Conservation (phyloP, 768 basidiomycete species). For the Termitomyces sp. region DNA sequence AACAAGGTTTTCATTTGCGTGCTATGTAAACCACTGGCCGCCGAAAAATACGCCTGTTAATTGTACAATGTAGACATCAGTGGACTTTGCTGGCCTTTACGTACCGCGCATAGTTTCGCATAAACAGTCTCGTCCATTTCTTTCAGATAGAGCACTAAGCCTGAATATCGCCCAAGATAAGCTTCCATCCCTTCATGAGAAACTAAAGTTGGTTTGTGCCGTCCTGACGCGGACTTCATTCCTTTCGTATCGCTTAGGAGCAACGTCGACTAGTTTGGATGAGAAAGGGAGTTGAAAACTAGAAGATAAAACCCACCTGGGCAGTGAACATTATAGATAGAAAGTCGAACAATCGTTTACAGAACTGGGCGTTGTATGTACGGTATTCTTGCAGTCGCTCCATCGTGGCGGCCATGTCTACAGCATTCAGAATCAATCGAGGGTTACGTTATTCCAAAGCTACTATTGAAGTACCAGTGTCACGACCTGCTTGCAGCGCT, state of each 20-base stretch:
- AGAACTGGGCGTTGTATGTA: conserved; percentile 88
- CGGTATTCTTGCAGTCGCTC: conserved; percentile 88
- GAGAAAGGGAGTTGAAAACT: not conserved
- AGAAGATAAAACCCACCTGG: conserved; percentile 47
- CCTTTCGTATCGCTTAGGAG: conserved; percentile 63
- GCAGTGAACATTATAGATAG: conserved; percentile 88
- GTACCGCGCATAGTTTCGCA: conserved; percentile 83
- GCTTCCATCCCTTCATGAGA: conserved; percentile 74
- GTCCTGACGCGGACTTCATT: conserved; percentile 34
- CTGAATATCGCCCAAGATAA: conserved; percentile 84
- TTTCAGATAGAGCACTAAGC: conserved; percentile 86
- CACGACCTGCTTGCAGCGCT: conserved; percentile 83
- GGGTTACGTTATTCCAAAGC: conserved; percentile 8
- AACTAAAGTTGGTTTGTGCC: conserved; percentile 42
- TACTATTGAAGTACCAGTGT: conserved; percentile 55
- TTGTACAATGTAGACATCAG: conserved; percentile 1
- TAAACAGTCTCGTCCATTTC: conserved; percentile 94
- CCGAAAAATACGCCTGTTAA: conserved; percentile 85
- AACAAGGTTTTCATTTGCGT: conserved; percentile 77
- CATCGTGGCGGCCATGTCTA: conserved; percentile 97
- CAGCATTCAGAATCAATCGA: not conserved
- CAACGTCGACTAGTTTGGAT: conserved; percentile 49
- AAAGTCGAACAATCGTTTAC: conserved; percentile 87
- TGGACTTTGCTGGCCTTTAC: conserved; percentile 20
- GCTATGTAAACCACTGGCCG: conserved; percentile 75